Conservation (phyloP, 2,329 filamentous ascomycete genomes). For the Fonsecaea pedrosoi region DNA sequence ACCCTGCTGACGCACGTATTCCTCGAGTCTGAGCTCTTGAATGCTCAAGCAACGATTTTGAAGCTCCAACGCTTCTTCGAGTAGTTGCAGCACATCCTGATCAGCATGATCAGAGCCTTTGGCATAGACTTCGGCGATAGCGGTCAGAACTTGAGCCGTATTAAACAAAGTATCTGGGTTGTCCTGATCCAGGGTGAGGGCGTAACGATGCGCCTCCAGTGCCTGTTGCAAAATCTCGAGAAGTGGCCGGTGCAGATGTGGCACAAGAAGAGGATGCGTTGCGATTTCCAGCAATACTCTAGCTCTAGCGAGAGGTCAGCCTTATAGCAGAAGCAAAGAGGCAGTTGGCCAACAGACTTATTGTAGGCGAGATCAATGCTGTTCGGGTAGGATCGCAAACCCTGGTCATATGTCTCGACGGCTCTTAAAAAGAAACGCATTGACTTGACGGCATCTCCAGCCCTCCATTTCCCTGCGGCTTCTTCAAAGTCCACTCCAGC, state of each 20-base stretch:
- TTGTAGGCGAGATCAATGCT: slow-evolving; percentile 78
- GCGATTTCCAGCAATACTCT: slow-evolving; percentile 73
- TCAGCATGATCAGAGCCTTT: slow-evolving; percentile 58
- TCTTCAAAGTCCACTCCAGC: slow-evolving; percentile 73
- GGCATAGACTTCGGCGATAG: slow-evolving; percentile 65
- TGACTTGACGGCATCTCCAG: slow-evolving; percentile 71
- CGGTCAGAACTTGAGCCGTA: slow-evolving; percentile 71
- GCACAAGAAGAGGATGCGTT: slow-evolving; percentile 68
- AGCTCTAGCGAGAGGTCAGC: slow-evolving; percentile 56
- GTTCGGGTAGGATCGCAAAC: slow-evolving; percentile 64
- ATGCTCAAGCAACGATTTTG: slow-evolving; percentile 63
- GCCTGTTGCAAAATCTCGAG: slow-evolving; percentile 65
- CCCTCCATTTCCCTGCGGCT: slow-evolving; percentile 76
- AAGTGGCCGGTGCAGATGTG: slow-evolving; percentile 62
- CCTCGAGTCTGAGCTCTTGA: slow-evolving; percentile 58
- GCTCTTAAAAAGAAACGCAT: slow-evolving; percentile 66
- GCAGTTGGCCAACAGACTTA: slow-evolving; percentile 58
- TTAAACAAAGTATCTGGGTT: slow-evolving; percentile 76
- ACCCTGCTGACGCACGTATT: slow-evolving; percentile 51
- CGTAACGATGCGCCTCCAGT: slow-evolving; percentile 68
- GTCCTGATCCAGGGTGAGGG: slow-evolving; percentile 64
- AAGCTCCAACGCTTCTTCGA: slow-evolving; percentile 67
- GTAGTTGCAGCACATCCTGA: slow-evolving; percentile 57
- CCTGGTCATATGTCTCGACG: slow-evolving; percentile 70
- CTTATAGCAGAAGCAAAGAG: slow-evolving; percentile 2